Evolutionary conservation across 176 grass and related monocot genomes (phyloP).

Genomic region (Saccharum officinarum): DNA sequence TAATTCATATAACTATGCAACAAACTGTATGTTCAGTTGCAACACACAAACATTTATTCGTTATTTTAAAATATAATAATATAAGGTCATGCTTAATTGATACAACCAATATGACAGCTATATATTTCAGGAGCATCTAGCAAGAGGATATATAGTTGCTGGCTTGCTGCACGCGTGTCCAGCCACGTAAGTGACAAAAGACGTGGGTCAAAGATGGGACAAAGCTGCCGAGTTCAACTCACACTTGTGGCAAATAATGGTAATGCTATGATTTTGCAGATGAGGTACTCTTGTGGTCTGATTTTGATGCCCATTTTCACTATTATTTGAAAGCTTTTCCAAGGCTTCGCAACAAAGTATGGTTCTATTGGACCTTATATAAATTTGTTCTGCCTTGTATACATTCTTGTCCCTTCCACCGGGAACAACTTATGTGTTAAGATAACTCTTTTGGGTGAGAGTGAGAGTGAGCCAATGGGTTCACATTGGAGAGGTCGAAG

Average conservation of each 20-base stretch:
- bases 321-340: background rate
- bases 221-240: background rate
- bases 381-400: background rate
- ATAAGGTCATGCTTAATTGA: background rate
- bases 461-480: conserved; percentile 22
- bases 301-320: background rate
- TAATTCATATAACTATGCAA: background rate
- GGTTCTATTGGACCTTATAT: background rate
- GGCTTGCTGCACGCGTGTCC: background rate
- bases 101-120: background rate
- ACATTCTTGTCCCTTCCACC: background rate
- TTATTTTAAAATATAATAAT: background rate
- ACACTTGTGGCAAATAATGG: background rate
- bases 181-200: background rate
- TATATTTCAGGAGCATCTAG: background rate
- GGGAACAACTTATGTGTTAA: background rate
- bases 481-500: conserved; percentile 57
- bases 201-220: background rate
- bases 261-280: background rate
- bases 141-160: background rate
- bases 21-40: background rate
- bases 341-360: background rate
- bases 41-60: background rate
- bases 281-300: background rate
- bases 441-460: background rate